These are phyloP conservation scores for Lasiodiplodia sp. DNA, from an alignment of 2,329 filamentous ascomycete genomes.

Conservation along the genomic window DNA sequence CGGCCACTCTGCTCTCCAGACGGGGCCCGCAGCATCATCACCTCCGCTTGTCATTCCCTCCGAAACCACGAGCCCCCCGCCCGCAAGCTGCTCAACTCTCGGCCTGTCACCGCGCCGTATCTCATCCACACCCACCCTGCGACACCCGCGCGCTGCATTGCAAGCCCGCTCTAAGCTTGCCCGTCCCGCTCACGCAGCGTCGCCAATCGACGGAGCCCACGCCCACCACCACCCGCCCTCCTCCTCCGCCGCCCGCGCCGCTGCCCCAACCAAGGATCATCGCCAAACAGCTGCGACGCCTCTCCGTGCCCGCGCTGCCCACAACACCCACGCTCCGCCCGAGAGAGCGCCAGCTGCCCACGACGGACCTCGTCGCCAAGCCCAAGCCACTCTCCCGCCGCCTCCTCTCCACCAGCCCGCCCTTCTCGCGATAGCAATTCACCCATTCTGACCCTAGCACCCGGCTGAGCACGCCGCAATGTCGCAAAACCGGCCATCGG, in stretches of 20 bases:
- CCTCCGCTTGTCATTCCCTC: conserved; percentile 29
- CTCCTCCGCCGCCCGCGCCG: conserved; percentile 35
- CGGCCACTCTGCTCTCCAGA: conserved; percentile 28
- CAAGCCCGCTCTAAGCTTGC: conserved; percentile 12
- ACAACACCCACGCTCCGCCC: conserved; percentile 30
- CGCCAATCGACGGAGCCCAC: conserved; percentile 26
- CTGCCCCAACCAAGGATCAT: conserved; percentile 36
- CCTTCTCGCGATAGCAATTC: conserved; percentile 51
- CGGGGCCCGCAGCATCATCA: conserved; percentile 28
- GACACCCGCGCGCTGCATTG: conserved; percentile 12
- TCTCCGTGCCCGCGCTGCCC: conserved; percentile 18
- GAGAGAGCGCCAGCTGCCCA: conserved; percentile 53
- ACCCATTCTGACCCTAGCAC: conserved; percentile 34
- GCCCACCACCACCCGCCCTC: conserved; percentile 23
- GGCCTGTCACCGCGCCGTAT: background rate
- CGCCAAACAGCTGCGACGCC: conserved; percentile 34
- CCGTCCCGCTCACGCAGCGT: conserved; percentile 18
- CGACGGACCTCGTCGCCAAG: conserved; percentile 60
- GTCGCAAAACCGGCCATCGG: conserved; percentile 91
- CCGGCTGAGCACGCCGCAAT: conserved; percentile 60
- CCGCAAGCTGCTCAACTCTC: conserved; percentile 1
- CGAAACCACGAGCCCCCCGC: conserved; percentile 27
- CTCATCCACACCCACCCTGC: background rate
- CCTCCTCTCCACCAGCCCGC: conserved; percentile 54
- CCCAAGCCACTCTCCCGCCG: conserved; percentile 51